Evolutionary conservation across 2,329 filamentous ascomycete species (phyloP), one percentile per base, ranked within the genome.

Genomic region (Aspergillus tubingensis): DNA sequence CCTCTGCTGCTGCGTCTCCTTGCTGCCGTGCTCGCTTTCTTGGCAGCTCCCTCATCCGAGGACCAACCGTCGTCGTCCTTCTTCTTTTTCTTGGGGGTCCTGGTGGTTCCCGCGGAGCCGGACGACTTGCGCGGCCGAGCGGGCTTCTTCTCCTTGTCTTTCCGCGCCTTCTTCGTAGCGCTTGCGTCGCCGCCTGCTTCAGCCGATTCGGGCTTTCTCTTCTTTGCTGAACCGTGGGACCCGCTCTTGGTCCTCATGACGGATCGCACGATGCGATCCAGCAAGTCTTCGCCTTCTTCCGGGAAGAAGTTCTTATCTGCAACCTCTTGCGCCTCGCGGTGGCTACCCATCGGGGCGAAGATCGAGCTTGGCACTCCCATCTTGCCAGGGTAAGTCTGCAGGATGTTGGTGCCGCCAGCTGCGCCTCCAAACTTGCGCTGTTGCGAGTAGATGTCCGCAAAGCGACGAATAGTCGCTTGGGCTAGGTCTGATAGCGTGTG

Each of bases 401-500:
- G 89, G 44, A 86, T 88, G 60, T 76, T 81, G 23, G 74, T 73
- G 52, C 70, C 70, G 17, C 75, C 74, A 10, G 73, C 70, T 19
- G 67, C 72, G 8, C 76, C 76, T 30, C 77, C 77, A 47, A 80
- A 77, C 61, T 77, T 79, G 57, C 79, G 76, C 54, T 80, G 78
- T 89, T 94, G 97, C 44, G 88, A 89, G 72, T 91, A 91, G 67
- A 88, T 85, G 64, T 96, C 92, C 73, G 95, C 91, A 82, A 91
- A 99, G 67, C 89, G 88, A 51, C 91, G 86, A 61, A 97, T 89
- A 11, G 94, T 84, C 3, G 88, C 85, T 75, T 95, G 91, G 0
- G 93, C 87, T 8, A 99, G 84, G 75, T 99, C 95, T 54, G 91
- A 93, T 39, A 99, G 79, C 5, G 93, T 87, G 73, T 97, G 96